Percentiles rank a stretch among this genome's conserved stretches.
Conservation (phyloP, 352 stramenopile species). For the Phytophthora agathidicida region DNA sequence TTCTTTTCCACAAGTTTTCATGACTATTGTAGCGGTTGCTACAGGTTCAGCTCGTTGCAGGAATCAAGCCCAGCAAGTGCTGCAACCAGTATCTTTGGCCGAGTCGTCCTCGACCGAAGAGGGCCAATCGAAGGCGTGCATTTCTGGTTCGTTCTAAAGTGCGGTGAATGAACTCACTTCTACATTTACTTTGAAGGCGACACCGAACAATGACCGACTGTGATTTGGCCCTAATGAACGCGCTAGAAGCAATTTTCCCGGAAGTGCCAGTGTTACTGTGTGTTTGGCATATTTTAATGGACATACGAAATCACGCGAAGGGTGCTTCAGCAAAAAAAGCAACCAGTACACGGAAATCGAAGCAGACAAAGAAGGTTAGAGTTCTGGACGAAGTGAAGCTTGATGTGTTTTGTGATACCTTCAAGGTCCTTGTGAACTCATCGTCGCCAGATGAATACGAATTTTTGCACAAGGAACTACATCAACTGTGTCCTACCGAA, state of each 20-base stretch:
- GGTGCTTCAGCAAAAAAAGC: background rate
- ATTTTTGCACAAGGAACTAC: background rate
- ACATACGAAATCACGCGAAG: slow-evolving; percentile 1
- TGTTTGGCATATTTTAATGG: slow-evolving; percentile 17
- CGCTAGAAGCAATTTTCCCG: background rate
- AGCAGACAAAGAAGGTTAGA: background rate
- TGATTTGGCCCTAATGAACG: slow-evolving; percentile 5
- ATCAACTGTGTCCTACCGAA: background rate
- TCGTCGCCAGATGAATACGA: slow-evolving; percentile 10
- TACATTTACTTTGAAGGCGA: background rate
- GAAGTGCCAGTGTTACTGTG: slow-evolving; percentile 1
- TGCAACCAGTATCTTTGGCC: too few species aligned
- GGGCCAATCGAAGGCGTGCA: too few species aligned
- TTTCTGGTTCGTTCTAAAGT: too few species aligned
- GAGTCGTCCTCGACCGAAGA: too few species aligned
- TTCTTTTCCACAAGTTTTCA: too few species aligned
- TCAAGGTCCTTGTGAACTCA: background rate
- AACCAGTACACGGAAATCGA: background rate
- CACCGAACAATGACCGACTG: background rate
- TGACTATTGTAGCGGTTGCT: too few species aligned
- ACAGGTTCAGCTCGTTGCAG: too few species aligned
- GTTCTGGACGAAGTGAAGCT: background rate
- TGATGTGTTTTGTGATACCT: slow-evolving; percentile 6
- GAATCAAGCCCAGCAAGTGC: too few species aligned
- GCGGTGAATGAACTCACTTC: too few species aligned